Evolutionary conservation across 768 basidiomycete genomes (phyloP).

Genomic region (Lactifluus hygrophoroides): DNA sequence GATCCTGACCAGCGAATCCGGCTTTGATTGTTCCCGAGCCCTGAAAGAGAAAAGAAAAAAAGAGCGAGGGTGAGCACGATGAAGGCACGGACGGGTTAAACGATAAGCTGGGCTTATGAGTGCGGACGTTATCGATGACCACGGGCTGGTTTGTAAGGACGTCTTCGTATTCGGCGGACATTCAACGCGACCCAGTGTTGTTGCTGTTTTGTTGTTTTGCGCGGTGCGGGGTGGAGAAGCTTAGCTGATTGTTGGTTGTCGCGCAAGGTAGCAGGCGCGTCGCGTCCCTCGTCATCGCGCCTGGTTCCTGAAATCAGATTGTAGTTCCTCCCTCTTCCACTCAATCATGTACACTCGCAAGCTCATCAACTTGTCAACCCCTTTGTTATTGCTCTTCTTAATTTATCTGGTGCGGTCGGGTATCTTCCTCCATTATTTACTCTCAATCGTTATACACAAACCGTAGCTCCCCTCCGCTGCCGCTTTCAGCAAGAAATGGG

Average conservation of each 20-base stretch:
- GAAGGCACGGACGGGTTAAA: too few relatives aligned
- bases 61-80: too few relatives aligned
- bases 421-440: not conserved
- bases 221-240: not conserved
- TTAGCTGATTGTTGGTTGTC: too few relatives aligned
- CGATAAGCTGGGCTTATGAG: constrained; percentile 2
- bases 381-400: not conserved
- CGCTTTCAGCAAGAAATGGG: constrained; percentile 60
- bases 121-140: constrained; percentile 92
- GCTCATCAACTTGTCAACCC: not conserved
- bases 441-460: not conserved
- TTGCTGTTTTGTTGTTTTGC: not conserved
- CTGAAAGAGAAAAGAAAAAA: constrained; percentile 42
- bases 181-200: constrained; percentile 24
- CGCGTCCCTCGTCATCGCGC: too few relatives aligned
- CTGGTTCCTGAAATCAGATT: too few relatives aligned
- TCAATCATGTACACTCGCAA: not conserved
- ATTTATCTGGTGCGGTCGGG: constrained; percentile 19
- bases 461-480: constrained; percentile 34
- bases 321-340: too few relatives aligned
- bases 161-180: constrained; percentile 86
- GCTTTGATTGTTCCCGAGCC: constrained; percentile 99
- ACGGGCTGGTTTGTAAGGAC: constrained; percentile 98
- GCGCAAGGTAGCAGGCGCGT: too few relatives aligned
- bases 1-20: constrained; percentile 97